Evolutionary conservation across 331 rosid species (phyloP), one percentile per base, ranked within the genome.

Genomic region (Pyrus hybrid): DNA sequence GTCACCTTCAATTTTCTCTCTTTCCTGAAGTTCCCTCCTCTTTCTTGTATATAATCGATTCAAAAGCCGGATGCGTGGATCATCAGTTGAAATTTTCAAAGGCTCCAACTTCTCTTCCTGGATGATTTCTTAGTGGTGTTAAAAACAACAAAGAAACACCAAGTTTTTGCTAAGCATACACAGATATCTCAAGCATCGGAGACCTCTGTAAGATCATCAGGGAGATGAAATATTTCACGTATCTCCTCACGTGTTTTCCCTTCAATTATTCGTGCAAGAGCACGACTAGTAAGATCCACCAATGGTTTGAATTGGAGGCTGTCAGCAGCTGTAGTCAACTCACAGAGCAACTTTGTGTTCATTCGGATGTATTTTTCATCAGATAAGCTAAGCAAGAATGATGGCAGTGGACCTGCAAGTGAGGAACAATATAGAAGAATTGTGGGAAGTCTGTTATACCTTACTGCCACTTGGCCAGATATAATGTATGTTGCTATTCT

Each of bases 21-120:
- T 83, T 77, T 93, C 98, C 80, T 81, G 84, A 75, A 91, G 78
- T 53, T 91, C 98, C 84, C 86, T 89, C 87, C 93, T 88, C 86
- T 89, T 93, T 74, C 88, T 87, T 63, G 98, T 97, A 85, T 93
- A 89, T 71, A 93, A 84, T 77, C 93, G 80, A 83, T 89, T 93
- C 45, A 93, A 77, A 79, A 93, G 98, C 73, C 97, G 87, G 22
- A 93, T 91, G 5, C 93, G 93, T 16, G 97, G 98, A 84, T 93
- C 97, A 32, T 89, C 98, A 3, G 91, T 88, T 70, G 84, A 81
- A 84, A 91, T 93, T 86, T 86, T 82, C 14, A 91, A 76, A n/a
- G 98, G 97, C 78, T 93, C 97, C 85, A 91, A 80, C 83, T 93
- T 93, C 79, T 93, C 97, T 81, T 93, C 98, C 98, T 93, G 86